These are phyloP conservation scores for Sesbania bispinosa DNA, from an alignment of 306 rosid genomes.

Conservation along the genomic window DNA sequence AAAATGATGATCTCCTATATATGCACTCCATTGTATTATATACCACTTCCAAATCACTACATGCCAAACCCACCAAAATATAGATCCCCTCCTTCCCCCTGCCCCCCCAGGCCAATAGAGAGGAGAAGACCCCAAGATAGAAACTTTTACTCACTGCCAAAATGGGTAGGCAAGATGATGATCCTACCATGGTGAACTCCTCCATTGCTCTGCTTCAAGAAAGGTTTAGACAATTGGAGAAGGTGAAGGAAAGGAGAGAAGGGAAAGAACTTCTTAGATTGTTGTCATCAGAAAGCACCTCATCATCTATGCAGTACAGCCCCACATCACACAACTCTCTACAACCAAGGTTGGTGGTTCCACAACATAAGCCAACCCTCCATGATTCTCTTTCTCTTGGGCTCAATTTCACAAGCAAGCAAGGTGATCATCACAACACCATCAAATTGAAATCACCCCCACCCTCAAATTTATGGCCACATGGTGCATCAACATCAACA, in stretches of 20 bases:
- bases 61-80: conserved; percentile 45
- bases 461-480: conserved; percentile 38
- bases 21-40: conserved; percentile 31
- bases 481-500: conserved; percentile 38
- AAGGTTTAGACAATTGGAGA: conserved; percentile 90
- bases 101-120: background rate
- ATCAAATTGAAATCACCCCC: conserved; percentile 14
- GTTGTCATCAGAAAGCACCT: conserved; percentile 30
- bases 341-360: conserved; percentile 30
- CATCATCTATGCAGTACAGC: conserved; percentile 27
- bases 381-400: conserved; percentile 67
- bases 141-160: conserved; percentile 19
- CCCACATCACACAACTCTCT: conserved; percentile 29
- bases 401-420: conserved; percentile 42
- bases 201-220: conserved; percentile 95
- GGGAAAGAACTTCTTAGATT: conserved; percentile 58
- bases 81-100: background rate
- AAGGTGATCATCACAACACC: conserved; percentile 26
- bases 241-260: conserved; percentile 85
- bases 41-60: conserved; percentile 48
- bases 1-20: conserved; percentile 42
- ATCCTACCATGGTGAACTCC: conserved; percentile 57
- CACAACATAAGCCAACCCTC: conserved; percentile 12
- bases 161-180: conserved; percentile 69
- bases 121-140: conserved; percentile 15